Conservation (phyloP, 2,329 filamentous ascomycete genomes). For the Dendryphion nanum region DNA sequence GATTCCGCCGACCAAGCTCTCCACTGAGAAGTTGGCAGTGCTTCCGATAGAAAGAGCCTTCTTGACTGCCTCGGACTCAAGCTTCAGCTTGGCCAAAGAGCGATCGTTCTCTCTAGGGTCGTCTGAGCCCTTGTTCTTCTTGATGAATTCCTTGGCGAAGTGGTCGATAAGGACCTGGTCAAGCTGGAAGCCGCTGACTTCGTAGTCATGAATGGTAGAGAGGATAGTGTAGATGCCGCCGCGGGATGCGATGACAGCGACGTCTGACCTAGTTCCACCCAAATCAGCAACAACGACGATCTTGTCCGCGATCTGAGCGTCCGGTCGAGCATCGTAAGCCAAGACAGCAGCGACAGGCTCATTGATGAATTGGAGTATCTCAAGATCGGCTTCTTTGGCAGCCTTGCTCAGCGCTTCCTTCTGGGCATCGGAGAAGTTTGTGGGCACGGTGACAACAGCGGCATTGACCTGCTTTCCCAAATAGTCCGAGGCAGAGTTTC, state of each 20-base stretch:
- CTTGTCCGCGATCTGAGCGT: constrained; percentile 77
- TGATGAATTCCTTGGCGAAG: constrained; percentile 98
- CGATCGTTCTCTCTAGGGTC: constrained; percentile 81
- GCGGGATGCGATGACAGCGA: constrained; percentile 84
- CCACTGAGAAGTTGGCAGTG: constrained; percentile 89
- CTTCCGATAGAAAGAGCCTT: constrained; percentile 85
- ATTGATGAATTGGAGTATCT: constrained; percentile 88
- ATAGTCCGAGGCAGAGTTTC: constrained; percentile 83
- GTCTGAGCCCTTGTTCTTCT: constrained; percentile 74
- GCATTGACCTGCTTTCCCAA: constrained; percentile 90
- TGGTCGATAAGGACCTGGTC: constrained; percentile 92
- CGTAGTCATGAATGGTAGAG: constrained; percentile 92
- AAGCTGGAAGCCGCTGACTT: constrained; percentile 80
- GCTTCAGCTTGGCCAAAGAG: constrained; percentile 85
- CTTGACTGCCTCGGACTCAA: constrained; percentile 88
- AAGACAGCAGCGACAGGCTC: constrained; percentile 88
- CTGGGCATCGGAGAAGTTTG: constrained; percentile 87
- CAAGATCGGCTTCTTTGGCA: constrained; percentile 76
- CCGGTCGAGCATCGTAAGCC: constrained; percentile 84
- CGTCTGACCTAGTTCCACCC: constrained; percentile 88
- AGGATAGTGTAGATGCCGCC: constrained; percentile 96
- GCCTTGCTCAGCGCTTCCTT: constrained; percentile 75
- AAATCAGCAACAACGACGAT: constrained; percentile 87
- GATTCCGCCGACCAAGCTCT: constrained; percentile 82
- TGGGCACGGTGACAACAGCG: constrained; percentile 91